Base-by-base conservation (phyloP, 768 basidiomycete species). In the Tremella fuciformis region DNA sequence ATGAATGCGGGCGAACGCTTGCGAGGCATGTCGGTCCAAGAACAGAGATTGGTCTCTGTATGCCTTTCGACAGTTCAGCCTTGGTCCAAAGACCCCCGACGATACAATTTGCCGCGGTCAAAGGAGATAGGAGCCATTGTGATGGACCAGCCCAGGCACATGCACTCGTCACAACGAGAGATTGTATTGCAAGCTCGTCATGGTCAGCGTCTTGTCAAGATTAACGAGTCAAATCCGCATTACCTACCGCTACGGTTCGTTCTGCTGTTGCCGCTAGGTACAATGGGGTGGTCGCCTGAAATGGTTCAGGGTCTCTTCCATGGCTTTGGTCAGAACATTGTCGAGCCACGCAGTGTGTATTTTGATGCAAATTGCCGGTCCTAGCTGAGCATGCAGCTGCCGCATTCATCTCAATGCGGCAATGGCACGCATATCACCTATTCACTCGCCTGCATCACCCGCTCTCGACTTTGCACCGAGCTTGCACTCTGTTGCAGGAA, bases 51-150 rank as follows among this genome's bases (percentile, higher is more conserved):
- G n/a, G n/a, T n/a, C n/a, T n/a, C n/a, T n/a, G n/a, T n/a, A n/a
- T n/a, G n/a, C n/a, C n/a, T 41, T 19, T 44, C 58, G 19, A 22
- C 62, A 50, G 42, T 60, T 55, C n/a, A 50, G 29, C 25, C 59
- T 38, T 8, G 25, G 44, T 0, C 44, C 50, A 53, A 22, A 26
- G 80, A 82, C 70, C 64, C 49, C 0, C 66, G 79, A 6, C 53
- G 74, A 11, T 82, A 83, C 53, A 83, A 83, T 62, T 58, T 80
- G 0, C 82, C 82, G 1, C 80, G 78, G 50, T 72, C 76, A 0
- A 66, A 78, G 57, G 80, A 82, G 50, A 71, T 83, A 55, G 80
- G 80, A 42, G 76, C 79, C 0, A 74, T 83, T 39, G 38, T 83
- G 8, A 40, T 81, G 0, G 50, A 24, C 2, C n/a, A n/a, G n/a